These are phyloP conservation scores for Dryadomyces quercus-mongolicae DNA, from an alignment of 2,329 filamentous ascomycete genomes.

Conservation along the genomic window DNA sequence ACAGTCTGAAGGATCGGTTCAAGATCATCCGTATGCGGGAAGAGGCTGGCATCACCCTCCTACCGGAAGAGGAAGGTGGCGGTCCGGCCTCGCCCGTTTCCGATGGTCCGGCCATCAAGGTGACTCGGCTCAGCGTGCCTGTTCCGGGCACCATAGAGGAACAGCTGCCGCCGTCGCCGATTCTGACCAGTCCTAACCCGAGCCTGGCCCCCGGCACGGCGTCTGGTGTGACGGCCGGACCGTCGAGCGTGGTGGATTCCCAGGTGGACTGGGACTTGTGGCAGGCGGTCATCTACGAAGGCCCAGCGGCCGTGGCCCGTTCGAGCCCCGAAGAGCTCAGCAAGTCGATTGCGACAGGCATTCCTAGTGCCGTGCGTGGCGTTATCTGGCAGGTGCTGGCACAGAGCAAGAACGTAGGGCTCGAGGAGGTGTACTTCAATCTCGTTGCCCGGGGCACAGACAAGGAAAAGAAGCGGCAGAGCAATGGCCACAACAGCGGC, in stretches of 20 bases:
- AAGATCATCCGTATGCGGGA: slow-evolving; percentile 65
- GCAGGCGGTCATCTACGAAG: slow-evolving; percentile 93
- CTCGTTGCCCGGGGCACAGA: slow-evolving; percentile 70
- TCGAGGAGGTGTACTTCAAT: slow-evolving; percentile 79
- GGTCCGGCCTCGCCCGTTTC: slow-evolving; percentile 17
- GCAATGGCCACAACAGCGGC: slow-evolving; percentile 36
- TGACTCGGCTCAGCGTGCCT: slow-evolving; percentile 4
- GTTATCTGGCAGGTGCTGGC: slow-evolving; percentile 98
- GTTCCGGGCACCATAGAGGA: slow-evolving; percentile 2
- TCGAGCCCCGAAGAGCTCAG: slow-evolving; percentile 86
- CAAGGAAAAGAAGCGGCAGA: slow-evolving; percentile 56
- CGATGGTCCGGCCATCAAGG: background rate
- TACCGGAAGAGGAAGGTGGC: slow-evolving; percentile 24
- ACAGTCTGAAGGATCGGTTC: slow-evolving; percentile 66
- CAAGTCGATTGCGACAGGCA: slow-evolving; percentile 80
- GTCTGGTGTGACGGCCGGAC: slow-evolving; percentile 66
- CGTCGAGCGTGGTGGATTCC: slow-evolving; percentile 54
- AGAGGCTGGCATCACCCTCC: slow-evolving; percentile 46
- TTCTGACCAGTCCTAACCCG: slow-evolving; percentile 53
- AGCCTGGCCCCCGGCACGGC: slow-evolving; percentile 75
- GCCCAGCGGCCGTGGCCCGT: slow-evolving; percentile 74
- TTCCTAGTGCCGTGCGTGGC: slow-evolving; percentile 89
- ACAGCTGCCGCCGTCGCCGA: slow-evolving; percentile 28
- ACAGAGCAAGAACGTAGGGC: slow-evolving; percentile 84
- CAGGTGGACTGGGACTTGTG: slow-evolving; percentile 95